Evolutionary conservation across 345 rosid species (phyloP).

Genomic region (Camelina neglecta): DNA sequence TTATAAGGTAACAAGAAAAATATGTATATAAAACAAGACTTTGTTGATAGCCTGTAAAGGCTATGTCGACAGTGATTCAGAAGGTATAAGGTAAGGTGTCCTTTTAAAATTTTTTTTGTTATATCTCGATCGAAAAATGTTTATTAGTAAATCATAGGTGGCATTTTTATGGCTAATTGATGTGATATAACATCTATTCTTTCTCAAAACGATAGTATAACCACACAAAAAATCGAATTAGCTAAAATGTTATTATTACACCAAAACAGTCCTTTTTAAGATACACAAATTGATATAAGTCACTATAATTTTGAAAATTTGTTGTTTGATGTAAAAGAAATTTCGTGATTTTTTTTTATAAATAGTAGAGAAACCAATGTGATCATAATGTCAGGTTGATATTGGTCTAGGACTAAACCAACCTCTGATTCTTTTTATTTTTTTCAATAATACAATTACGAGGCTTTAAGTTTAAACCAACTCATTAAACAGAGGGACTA

Average conservation of each 20-base stretch:
- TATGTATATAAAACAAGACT: constrained; percentile 9
- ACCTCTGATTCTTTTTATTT: neutral
- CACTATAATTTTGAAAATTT: neutral
- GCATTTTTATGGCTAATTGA: constrained; percentile 21
- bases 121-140: neutral
- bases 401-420: neutral
- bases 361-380: neutral
- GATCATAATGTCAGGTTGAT: neutral
- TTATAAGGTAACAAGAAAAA: neutral
- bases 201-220: neutral
- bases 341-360: neutral
- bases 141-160: constrained; percentile 28
- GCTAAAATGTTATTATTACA: constrained; percentile 5
- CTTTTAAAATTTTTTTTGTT: no score
- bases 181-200: constrained; percentile 9
- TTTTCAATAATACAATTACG: neutral
- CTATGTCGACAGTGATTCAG: constrained; percentile 28
- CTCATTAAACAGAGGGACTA: constrained; percentile 3
- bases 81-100: constrained; percentile 30
- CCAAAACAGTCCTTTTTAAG: neutral
- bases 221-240: neutral
- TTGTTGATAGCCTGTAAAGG: constrained; percentile 37
- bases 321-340: neutral
- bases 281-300: neutral
- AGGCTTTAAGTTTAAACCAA: neutral